These are phyloP conservation scores for Ceratobasidium sp. DNA, from an alignment of 1,284 basidiomycete genomes.

Conservation along the genomic window DNA sequence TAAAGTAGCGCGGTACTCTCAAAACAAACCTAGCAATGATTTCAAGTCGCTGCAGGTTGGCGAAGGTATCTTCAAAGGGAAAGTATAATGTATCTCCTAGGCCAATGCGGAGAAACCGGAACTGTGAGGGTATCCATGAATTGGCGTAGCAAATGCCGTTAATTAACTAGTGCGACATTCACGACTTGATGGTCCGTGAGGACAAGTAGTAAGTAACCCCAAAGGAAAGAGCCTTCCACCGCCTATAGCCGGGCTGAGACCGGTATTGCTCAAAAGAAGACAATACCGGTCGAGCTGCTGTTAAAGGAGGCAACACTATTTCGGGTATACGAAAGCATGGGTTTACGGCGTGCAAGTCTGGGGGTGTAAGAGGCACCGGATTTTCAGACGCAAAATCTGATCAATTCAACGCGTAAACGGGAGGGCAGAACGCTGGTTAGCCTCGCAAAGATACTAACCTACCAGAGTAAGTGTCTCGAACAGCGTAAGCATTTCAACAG, in stretches of 20 bases:
- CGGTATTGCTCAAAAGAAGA: no score
- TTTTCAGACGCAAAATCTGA: not conserved
- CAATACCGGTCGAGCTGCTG: not conserved
- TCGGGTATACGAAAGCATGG: not conserved
- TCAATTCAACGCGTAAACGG: not conserved
- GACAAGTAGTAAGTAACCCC: no score
- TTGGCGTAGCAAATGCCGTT: no score
- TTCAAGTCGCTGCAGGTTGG: not conserved
- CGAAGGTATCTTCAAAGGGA: not conserved
- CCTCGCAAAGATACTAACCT: not conserved
- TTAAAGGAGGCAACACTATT: not conserved
- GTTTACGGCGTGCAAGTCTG: not conserved
- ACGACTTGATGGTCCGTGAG: no score
- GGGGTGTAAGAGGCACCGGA: not conserved
- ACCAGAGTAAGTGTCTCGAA: not conserved
- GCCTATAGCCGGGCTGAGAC: no score
- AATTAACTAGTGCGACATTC: no score
- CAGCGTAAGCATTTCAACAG: not conserved
- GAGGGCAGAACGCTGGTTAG: conserved; percentile 7
- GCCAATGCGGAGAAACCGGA: no score
- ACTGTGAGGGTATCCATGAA: no score
- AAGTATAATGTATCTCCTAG: no score
- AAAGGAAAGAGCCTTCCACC: no score
- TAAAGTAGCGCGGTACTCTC: no score
- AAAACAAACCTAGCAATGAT: not conserved